These are phyloP conservation scores for Usnea hakonensis DNA, from an alignment of 495 filamentous ascomycete genomes.

Conservation along the genomic window DNA sequence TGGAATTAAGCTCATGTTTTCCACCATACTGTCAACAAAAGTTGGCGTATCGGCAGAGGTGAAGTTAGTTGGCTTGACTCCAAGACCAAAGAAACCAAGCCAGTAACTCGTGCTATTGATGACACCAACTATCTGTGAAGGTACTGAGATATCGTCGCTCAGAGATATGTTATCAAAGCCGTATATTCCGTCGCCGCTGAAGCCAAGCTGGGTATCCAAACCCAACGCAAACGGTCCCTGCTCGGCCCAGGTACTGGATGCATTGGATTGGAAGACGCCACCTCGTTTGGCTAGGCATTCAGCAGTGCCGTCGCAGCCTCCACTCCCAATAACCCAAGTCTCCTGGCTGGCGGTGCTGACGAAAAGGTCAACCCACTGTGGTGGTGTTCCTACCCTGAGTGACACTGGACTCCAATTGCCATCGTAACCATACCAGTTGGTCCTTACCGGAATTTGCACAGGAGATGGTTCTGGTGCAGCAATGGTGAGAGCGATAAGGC, in stretches of 20 bases:
- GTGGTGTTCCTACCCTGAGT: constrained; percentile 48
- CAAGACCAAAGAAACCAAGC: constrained; percentile 52
- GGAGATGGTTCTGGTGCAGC: constrained; percentile 5
- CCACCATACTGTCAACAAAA: constrained; percentile 31
- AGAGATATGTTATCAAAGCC: constrained; percentile 50
- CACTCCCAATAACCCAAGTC: constrained; percentile 47
- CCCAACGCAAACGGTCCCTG: constrained; percentile 49
- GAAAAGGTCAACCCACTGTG: constrained; percentile 49
- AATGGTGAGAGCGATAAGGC: not conserved
- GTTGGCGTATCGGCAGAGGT: constrained; percentile 14
- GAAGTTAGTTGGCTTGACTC: constrained; percentile 18
- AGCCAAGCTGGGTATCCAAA: constrained; percentile 42
- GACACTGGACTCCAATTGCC: constrained; percentile 29
- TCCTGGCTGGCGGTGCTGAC: constrained; percentile 49
- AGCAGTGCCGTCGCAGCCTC: constrained; percentile 38
- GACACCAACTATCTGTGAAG: constrained; percentile 42
- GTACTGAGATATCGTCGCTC: constrained; percentile 37
- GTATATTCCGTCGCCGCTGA: constrained; percentile 48
- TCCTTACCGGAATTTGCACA: constrained; percentile 14
- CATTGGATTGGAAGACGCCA: constrained; percentile 41
- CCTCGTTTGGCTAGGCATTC: constrained; percentile 39
- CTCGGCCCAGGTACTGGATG: constrained; percentile 48
- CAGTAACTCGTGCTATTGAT: constrained; percentile 51
- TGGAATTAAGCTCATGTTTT: constrained; percentile 45
- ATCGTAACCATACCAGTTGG: constrained; percentile 17